Percentiles rank a stretch among this genome's conserved stretches.
Conservation (phyloP, 2,329 filamentous ascomycete species). For the Emergomyces pasteurianus region DNA sequence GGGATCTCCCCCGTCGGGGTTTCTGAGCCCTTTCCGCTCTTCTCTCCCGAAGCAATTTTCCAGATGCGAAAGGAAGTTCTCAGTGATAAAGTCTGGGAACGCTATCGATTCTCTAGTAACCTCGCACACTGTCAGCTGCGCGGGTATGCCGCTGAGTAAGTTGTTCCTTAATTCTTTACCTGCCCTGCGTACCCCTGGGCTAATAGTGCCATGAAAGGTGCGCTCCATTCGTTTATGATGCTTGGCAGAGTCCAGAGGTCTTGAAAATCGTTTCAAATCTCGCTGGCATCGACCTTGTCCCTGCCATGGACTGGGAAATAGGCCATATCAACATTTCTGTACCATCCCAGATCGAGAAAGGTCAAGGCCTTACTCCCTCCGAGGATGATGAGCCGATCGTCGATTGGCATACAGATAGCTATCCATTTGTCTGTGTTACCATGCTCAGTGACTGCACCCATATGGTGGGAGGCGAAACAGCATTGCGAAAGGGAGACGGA, state of each 20-base stretch:
- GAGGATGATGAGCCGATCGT: slow-evolving; percentile 45
- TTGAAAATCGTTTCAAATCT: slow-evolving; percentile 40
- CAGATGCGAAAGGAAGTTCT: slow-evolving; percentile 53
- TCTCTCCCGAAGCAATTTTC: slow-evolving; percentile 48
- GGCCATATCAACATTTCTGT: slow-evolving; percentile 45
- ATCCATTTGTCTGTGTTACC: slow-evolving; percentile 57
- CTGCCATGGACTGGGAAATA: slow-evolving; percentile 44
- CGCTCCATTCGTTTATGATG: slow-evolving; percentile 53
- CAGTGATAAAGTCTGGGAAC: slow-evolving; percentile 42
- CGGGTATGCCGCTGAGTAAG: slow-evolving; percentile 46
- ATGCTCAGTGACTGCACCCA: slow-evolving; percentile 53
- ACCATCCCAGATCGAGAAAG: slow-evolving; percentile 38
- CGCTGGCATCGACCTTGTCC: slow-evolving; percentile 44
- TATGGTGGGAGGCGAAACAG: slow-evolving; percentile 56
- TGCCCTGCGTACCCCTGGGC: neutral
- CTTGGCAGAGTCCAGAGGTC: slow-evolving; percentile 45
- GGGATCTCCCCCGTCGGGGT: slow-evolving; percentile 53
- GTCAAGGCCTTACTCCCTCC: slow-evolving; percentile 31
- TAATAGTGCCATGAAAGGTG: slow-evolving; percentile 28
- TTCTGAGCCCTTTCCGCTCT: slow-evolving; percentile 53
- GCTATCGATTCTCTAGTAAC: slow-evolving; percentile 48
- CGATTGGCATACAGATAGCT: slow-evolving; percentile 54
- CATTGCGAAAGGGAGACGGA: slow-evolving; percentile 42
- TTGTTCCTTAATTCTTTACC: slow-evolving; percentile 6
- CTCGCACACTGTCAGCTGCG: slow-evolving; percentile 45